Evolutionary conservation across 2,329 filamentous ascomycete genomes (phyloP), one percentile per base, ranked within the genome.

Genomic region (Fusarium pseudonygamai): DNA sequence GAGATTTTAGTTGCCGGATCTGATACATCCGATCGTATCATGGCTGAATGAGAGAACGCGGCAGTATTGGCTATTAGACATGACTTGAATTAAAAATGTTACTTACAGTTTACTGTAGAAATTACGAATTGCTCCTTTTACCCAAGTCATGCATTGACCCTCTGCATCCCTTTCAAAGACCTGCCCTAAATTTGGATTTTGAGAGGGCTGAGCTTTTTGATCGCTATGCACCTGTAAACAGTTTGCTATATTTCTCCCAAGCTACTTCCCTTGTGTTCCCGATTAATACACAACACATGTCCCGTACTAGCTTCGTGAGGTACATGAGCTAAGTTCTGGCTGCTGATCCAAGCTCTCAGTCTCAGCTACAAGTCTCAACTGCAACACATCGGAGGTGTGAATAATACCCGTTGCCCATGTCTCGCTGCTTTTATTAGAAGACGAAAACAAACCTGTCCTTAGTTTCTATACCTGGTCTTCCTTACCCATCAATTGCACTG

Each of bases 21-120:
- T 28, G 6, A 5, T 0, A 14, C 8, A 46, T 46, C 43, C 24
- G 18, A 28, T 22, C 13, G 0, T 46, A 15, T 8, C 9, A 28
- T 22, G 18, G 24, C 43, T 7, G 6, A 20, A 46, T 28, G 2
- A 12, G n/a, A 12, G 40, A 24, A 7, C 14, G 40, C 1, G 6
- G n/a, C 7, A 11, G 10, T 24, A 11, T 16, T 12, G 5, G n/a
- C 14, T 16, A 1, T 24, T 12, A 43, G 24, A 1, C 6, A 43
- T 12, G 5, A 1, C 6, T 16, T 24, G 9, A 6, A 16, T 11
- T 11, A 2, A 2, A 24, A 11, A 5, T 1, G 24, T 5, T 11
- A 0, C n/a, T 16, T n/a, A 11, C 22, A 15, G 8, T 42, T 3
- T 10, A 9, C 39, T 15, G 22, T 42, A 15, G 5, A 15, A 6